A percentile compares a stretch with the other conserved stretches of the same genome.
Conservation (phyloP, 331 rosid species). For the Acacia pycnantha region DNA sequence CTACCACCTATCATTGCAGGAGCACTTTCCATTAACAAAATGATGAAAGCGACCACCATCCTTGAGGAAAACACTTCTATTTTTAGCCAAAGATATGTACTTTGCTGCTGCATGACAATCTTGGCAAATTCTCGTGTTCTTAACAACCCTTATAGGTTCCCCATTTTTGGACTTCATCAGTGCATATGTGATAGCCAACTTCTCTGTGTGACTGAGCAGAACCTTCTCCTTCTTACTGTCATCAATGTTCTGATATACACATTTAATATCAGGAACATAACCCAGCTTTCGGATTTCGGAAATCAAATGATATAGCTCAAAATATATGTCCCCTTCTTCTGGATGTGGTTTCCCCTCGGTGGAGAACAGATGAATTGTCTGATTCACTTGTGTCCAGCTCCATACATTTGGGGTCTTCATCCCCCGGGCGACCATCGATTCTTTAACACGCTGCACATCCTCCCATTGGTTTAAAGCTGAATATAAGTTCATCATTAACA, state of each 20-base stretch:
- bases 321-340: slow-evolving; percentile 57
- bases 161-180: slow-evolving; percentile 48
- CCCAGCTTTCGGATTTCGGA: slow-evolving; percentile 54
- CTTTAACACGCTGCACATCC: slow-evolving; percentile 51
- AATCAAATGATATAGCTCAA: slow-evolving; percentile 55
- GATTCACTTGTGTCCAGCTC: slow-evolving; percentile 71
- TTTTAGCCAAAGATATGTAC: slow-evolving; percentile 51
- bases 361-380: slow-evolving; percentile 50
- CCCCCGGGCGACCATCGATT: slow-evolving; percentile 36
- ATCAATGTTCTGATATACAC: slow-evolving; percentile 61
- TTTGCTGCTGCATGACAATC: slow-evolving; percentile 71
- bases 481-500: slow-evolving; percentile 66
- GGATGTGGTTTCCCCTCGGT: slow-evolving; percentile 58
- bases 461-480: slow-evolving; percentile 56
- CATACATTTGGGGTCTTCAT: slow-evolving; percentile 47
- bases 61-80: slow-evolving; percentile 44
- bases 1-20: slow-evolving; percentile 68
- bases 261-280: slow-evolving; percentile 49
- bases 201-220: slow-evolving; percentile 69
- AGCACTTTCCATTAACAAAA: slow-evolving; percentile 57
- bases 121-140: slow-evolving; percentile 61
- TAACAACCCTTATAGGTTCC: slow-evolving; percentile 61
- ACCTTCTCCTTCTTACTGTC: slow-evolving; percentile 55
- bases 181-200: slow-evolving; percentile 68
- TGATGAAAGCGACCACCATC: slow-evolving; percentile 72